A percentile compares a stretch with the other conserved stretches of the same genome.
These are phyloP conservation scores for Hemileia vastatrix DNA, from an alignment of 1,284 basidiomycete species.

Conservation along the genomic window DNA sequence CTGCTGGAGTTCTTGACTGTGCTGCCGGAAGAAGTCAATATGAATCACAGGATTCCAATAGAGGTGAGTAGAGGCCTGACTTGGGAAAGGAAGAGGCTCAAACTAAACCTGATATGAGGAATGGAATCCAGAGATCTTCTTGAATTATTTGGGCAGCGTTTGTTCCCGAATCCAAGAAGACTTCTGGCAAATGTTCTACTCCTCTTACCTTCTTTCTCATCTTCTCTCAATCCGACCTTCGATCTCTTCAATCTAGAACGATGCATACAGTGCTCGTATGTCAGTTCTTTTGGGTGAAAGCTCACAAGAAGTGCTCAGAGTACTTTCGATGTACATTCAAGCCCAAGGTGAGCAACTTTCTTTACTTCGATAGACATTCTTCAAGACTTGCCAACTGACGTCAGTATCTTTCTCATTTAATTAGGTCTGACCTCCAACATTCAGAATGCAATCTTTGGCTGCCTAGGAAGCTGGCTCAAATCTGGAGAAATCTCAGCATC, in stretches of 20 bases:
- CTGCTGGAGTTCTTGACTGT: slow-evolving; percentile 83
- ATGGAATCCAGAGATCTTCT: neutral
- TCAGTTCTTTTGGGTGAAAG: too few species aligned
- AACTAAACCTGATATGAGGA: neutral
- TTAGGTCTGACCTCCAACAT: slow-evolving; percentile 71
- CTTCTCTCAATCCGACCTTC: too few species aligned
- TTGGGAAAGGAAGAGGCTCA: neutral
- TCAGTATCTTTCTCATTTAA: neutral
- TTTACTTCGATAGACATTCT: neutral
- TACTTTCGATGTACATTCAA: slow-evolving; percentile 80
- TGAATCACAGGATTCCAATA: slow-evolving; percentile 81
- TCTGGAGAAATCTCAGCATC: slow-evolving; percentile 69
- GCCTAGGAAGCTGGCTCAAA: slow-evolving; percentile 75
- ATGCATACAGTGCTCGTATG: too few species aligned
- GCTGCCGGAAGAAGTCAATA: slow-evolving; percentile 78
- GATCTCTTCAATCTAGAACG: too few species aligned
- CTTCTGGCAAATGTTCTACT: neutral
- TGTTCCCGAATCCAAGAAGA: neutral
- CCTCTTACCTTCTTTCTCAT: neutral
- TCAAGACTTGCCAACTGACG: neutral
- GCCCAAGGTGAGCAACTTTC: slow-evolving; percentile 59
- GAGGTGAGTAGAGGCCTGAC: slow-evolving; percentile 53
- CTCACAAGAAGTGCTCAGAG: slow-evolving; percentile 62
- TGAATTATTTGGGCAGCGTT: neutral
- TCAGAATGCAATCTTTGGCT: slow-evolving; percentile 77